A percentile compares a stretch with the other conserved stretches of the same genome.
Conservation (phyloP, 1,139 yeast genomes). For the Taphrina communis region DNA sequence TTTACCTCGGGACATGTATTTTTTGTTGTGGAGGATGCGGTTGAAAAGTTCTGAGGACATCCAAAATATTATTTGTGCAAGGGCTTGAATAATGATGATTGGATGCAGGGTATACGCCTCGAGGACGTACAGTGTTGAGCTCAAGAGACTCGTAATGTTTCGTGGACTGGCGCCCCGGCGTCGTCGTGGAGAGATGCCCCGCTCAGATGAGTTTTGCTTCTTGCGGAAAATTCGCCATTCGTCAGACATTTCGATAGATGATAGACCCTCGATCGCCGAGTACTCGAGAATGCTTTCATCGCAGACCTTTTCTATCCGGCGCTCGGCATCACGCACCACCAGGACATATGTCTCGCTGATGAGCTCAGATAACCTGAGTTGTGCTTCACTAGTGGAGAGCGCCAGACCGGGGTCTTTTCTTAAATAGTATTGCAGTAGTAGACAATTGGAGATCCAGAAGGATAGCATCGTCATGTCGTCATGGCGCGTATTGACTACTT, state of each 20-base stretch:
- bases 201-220: slow-evolving; percentile 59
- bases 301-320: slow-evolving; percentile 52
- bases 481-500: slow-evolving; percentile 50
- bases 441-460: slow-evolving; percentile 56
- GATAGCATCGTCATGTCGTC: slow-evolving; percentile 54
- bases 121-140: slow-evolving; percentile 84
- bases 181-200: slow-evolving; percentile 68
- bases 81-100: slow-evolving; percentile 72
- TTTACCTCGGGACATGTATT: slow-evolving; percentile 74
- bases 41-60: slow-evolving; percentile 76
- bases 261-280: slow-evolving; percentile 57
- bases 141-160: slow-evolving; percentile 80
- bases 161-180: slow-evolving; percentile 83
- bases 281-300: slow-evolving; percentile 55
- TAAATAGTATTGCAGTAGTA: slow-evolving; percentile 54
- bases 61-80: slow-evolving; percentile 81
- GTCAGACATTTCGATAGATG: slow-evolving; percentile 54
- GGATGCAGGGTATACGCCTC: slow-evolving; percentile 82
- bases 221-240: slow-evolving; percentile 56
- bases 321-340: slow-evolving; percentile 54
- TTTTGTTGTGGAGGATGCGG: slow-evolving; percentile 66
- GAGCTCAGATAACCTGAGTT: slow-evolving; percentile 51
- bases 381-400: slow-evolving; percentile 50
- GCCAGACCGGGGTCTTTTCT: slow-evolving; percentile 53
- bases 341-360: slow-evolving; percentile 51